A percentile compares a stretch with the other conserved stretches of the same genome.
Evolutionary conservation across 495 filamentous ascomycete species (phyloP).

Genomic region (Poronia punctata): DNA sequence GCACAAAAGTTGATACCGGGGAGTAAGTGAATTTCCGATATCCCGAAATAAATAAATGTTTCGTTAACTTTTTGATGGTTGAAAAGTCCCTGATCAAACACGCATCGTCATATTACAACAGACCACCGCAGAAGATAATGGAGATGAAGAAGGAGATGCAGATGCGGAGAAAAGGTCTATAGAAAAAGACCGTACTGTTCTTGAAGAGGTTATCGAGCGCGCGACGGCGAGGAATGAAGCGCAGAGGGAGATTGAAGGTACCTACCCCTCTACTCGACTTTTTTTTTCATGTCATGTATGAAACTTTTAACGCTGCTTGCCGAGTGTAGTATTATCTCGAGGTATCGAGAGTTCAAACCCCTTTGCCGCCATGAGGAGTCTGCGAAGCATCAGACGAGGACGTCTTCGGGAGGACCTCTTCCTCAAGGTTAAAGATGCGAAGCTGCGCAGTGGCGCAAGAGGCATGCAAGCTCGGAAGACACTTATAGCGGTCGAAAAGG

Average conservation of each 20-base stretch:
- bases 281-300: conserved; percentile 22
- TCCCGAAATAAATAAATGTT: background rate
- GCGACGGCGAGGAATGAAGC: conserved; percentile 55
- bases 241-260: conserved; percentile 51
- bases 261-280: conserved; percentile 11
- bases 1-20: conserved; percentile 73
- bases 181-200: conserved; percentile 36
- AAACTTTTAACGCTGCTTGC: too few relatives aligned
- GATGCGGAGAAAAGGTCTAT: conserved; percentile 14
- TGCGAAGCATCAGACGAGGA: conserved; percentile 53
- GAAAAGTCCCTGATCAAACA: conserved; percentile 51
- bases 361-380: conserved; percentile 48
- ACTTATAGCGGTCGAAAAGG: conserved; percentile 56
- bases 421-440: conserved; percentile 64
- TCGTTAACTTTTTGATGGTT: background rate
- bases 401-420: conserved; percentile 55
- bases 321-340: conserved; percentile 30
- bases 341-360: conserved; percentile 40
- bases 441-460: conserved; percentile 61
- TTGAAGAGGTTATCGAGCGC: conserved; percentile 61
- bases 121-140: conserved; percentile 38
- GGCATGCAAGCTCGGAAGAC: conserved; percentile 67
- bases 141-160: conserved; percentile 9
- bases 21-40: conserved; percentile 28
- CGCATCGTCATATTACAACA: conserved; percentile 68